Percentiles rank a stretch among this genome's conserved stretches.
Conservation (phyloP, 306 rosid species). For the Castanea mollissima region DNA sequence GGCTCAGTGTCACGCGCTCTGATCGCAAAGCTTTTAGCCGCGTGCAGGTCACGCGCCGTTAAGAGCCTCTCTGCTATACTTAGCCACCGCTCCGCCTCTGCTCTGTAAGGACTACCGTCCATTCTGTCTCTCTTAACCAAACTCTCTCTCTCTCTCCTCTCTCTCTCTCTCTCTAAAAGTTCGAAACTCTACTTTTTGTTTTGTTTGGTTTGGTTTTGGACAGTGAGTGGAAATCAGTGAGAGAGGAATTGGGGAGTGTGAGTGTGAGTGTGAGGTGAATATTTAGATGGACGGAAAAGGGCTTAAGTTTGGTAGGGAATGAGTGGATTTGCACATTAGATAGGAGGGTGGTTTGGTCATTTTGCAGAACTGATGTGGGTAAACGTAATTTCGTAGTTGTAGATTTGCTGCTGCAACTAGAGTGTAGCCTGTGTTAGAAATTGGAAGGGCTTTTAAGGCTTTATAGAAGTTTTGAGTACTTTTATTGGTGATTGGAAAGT, state of each 20-base stretch:
- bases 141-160: background rate
- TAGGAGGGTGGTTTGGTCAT: too few species aligned
- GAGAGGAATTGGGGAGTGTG: background rate
- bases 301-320: background rate
- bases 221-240: background rate
- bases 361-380: too few species aligned
- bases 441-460: too few species aligned
- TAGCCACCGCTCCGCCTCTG: slow-evolving; percentile 85
- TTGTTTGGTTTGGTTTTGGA: background rate
- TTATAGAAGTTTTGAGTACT: too few species aligned
- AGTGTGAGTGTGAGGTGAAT: background rate
- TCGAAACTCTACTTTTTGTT: background rate
- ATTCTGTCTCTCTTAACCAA: background rate
- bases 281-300: background rate
- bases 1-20: slow-evolving; percentile 89
- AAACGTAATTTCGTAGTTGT: too few species aligned
- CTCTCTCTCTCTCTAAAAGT: background rate
- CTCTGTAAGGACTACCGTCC: slow-evolving; percentile 46
- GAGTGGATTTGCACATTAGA: background rate
- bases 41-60: slow-evolving; percentile 69
- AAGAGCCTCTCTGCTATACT: slow-evolving; percentile 77
- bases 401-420: too few species aligned
- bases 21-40: slow-evolving; percentile 76
- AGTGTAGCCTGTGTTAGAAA: too few species aligned
- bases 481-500: too few species aligned